phyloP scores from a whole-genome alignment of 1,284 basidiomycete genomes.

The Sporisorium iseilematis-ciliati region DNA sequence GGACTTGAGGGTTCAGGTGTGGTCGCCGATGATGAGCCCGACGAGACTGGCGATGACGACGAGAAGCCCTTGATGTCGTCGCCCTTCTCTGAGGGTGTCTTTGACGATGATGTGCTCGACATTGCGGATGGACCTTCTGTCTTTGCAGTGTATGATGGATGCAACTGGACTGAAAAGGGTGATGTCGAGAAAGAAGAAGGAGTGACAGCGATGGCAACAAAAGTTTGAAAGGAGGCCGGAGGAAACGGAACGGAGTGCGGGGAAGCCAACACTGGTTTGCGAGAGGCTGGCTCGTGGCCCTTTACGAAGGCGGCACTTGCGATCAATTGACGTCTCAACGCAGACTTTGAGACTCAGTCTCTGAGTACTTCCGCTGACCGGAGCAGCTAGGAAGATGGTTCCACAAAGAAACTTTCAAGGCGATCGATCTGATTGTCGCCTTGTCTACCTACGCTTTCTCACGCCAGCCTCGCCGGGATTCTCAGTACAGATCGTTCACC shows the following conservation, averaged over 20 bases:
- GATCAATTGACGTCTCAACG: neutral
- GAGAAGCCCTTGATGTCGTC: constrained; percentile 15
- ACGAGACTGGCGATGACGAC: constrained; percentile 22
- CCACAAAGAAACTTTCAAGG: neutral
- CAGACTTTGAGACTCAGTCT: constrained; percentile 2
- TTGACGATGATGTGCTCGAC: constrained; percentile 35
- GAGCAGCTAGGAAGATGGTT: neutral
- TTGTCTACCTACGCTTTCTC: neutral
- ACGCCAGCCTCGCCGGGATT: neutral
- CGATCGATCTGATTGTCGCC: neutral
- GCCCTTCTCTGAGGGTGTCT: constrained; percentile 31
- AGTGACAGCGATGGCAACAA: neutral
- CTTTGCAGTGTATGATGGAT: neutral
- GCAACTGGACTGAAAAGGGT: too few relatives aligned
- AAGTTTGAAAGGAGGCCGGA: neutral
- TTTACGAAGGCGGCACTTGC: neutral
- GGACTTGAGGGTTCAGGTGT: constrained; percentile 49
- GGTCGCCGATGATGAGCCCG: constrained; percentile 27
- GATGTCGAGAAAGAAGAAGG: neutral
- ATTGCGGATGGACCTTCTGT: constrained; percentile 9
- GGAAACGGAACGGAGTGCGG: neutral
- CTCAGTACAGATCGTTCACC: neutral
- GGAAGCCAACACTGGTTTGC: neutral
- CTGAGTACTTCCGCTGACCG: neutral
- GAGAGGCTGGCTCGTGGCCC: neutral